Base-by-base conservation (phyloP, 306 rosid genomes). In the Glycine soja region DNA sequence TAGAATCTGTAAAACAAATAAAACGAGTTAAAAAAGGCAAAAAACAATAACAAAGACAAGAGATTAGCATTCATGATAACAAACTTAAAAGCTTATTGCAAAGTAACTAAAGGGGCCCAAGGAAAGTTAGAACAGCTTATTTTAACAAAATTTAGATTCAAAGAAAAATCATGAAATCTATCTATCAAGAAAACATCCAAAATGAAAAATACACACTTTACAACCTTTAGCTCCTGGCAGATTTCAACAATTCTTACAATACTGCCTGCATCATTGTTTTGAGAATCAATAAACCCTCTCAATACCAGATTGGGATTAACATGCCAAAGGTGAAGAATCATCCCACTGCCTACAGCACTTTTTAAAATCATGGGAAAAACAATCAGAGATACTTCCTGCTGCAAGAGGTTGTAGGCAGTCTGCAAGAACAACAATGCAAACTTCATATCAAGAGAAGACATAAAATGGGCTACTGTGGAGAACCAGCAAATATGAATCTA, bases 331-430 rank as follows among this genome's bases (percentile, higher is more conserved):
- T 92, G 89, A 58, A 77, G 89, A 85, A 93, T 86, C 85, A 93
- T 87, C 76, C 93, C 92, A 75, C 80, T 86, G 15, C 84, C 90
- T 63, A 50, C 81, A 43, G 87, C 82, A 85, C 88, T 88, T 85
- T 91, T 92, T 64, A 92, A 48, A 40, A 93, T 85, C 81, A 80
- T 74, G 61, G 97, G 98, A 77, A 96, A 93, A 74, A 88, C 95
- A 68, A 80, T 80, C 10, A 77, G 56, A 65, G 93, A 90, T 75
- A 93, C 95, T 85, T 96, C 98, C 75, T 83, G 84, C 82, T 92
- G 98, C 86, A 93, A 89, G 84, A 96, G 92, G 86, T 89, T 96
- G 84, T 96, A 96, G 10, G 92, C 85, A 78, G 97, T 96, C 99
- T 96, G 95, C 86, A 93, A 75, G 75, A 68, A 84, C 66, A 72